These are phyloP conservation scores for Fragilaria crotonensis DNA, from an alignment of 108 stramenopile genomes.

Conservation along the genomic window DNA sequence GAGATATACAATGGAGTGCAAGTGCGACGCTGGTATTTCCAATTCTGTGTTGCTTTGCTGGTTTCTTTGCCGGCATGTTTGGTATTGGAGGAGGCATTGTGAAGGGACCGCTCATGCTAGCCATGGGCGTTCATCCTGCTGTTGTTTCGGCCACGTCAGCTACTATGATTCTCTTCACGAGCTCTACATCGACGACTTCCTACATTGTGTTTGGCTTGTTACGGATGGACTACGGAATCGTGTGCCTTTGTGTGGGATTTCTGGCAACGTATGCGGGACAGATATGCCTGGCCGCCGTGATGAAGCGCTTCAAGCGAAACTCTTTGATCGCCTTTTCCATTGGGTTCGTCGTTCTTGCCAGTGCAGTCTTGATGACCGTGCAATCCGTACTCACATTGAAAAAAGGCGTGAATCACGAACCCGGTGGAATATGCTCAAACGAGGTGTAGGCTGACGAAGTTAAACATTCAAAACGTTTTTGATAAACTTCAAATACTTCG, in stretches of 20 bases:
- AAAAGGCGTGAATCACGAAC: conserved; percentile 36
- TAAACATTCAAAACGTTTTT: too few species aligned
- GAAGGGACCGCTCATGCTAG: conserved; percentile 59
- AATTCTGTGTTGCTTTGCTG: conserved; percentile 54
- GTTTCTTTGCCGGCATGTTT: conserved; percentile 61
- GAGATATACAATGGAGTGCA: conserved; percentile 53
- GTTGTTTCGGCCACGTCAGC: conserved; percentile 67
- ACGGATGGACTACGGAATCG: not conserved
- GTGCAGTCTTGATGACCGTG: conserved; percentile 41
- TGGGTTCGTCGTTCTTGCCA: conserved; percentile 57
- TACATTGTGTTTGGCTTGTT: not conserved
- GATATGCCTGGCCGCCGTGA: conserved; percentile 36
- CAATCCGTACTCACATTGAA: conserved; percentile 45
- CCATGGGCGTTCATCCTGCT: conserved; percentile 60
- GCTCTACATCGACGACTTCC: not conserved
- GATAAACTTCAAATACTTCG: too few species aligned
- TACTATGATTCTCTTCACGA: conserved; percentile 67
- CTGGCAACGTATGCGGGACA: conserved; percentile 64
- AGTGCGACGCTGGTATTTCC: conserved; percentile 35
- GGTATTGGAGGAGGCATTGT: conserved; percentile 83
- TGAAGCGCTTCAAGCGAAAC: conserved; percentile 56
- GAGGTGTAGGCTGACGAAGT: too few species aligned
- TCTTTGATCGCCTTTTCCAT: conserved; percentile 77
- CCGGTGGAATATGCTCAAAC: conserved; percentile 57
- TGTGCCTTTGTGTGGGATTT: not conserved